Conservation (phyloP, 2,329 filamentous ascomycete species). For the Botrytis squamosa region DNA sequence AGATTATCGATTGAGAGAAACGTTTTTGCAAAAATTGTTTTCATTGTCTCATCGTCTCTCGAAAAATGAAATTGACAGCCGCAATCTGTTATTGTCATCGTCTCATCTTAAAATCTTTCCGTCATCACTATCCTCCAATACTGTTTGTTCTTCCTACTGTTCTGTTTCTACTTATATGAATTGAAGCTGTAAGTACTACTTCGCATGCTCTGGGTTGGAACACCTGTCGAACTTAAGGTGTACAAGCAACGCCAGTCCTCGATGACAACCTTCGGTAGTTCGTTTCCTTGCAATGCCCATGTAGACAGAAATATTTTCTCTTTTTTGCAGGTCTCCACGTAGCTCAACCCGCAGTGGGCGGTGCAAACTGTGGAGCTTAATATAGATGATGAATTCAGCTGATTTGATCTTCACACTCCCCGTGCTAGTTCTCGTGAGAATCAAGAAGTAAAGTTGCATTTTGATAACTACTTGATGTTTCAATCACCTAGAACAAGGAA, state of each 20-base stretch:
- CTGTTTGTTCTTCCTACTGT: background rate
- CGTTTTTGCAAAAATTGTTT: background rate
- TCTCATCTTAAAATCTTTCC: background rate
- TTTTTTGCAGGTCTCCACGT: no score
- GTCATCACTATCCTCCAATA: background rate
- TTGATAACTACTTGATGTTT: background rate
- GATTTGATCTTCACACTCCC: no score
- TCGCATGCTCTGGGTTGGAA: background rate
- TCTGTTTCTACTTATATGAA: background rate
- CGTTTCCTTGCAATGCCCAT: no score
- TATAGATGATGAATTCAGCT: no score
- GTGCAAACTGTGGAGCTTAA: no score
- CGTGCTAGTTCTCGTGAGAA: background rate
- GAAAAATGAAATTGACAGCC: background rate
- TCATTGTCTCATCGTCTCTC: background rate
- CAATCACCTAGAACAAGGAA: accelerated
- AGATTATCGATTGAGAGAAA: no score
- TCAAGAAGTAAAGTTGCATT: background rate
- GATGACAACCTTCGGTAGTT: no score
- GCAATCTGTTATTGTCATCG: background rate
- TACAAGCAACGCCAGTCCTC: background rate
- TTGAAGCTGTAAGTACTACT: background rate
- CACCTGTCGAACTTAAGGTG: background rate
- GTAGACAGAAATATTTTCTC: no score
- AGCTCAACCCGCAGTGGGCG: no score